Evolutionary conservation across 306 rosid genomes (phyloP).

Genomic region (Inga leiocalycina): DNA sequence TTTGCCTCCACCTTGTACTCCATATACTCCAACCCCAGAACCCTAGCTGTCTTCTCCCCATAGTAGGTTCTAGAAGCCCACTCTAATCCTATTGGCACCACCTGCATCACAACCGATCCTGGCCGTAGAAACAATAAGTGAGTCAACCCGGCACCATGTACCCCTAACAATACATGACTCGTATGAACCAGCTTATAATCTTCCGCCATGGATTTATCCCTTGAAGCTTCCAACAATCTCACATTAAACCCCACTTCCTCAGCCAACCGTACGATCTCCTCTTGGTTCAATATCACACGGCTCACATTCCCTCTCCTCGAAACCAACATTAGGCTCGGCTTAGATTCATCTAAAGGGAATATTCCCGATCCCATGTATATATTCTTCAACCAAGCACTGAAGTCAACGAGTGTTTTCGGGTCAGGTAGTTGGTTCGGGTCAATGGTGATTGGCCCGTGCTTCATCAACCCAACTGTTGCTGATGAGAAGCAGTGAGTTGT

Average conservation of each 20-base stretch:
- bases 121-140: slow-evolving; percentile 41
- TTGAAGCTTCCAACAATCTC: slow-evolving; percentile 34
- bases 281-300: slow-evolving; percentile 36
- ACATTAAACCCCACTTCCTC: slow-evolving; percentile 48
- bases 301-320: slow-evolving; percentile 19
- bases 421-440: slow-evolving; percentile 39
- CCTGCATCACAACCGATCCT: slow-evolving; percentile 44
- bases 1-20: slow-evolving; percentile 38
- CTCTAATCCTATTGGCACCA: slow-evolving; percentile 50
- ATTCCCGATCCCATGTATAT: neutral
- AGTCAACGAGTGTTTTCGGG: slow-evolving; percentile 42
- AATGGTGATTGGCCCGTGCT: slow-evolving; percentile 48
- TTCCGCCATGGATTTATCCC: neutral
- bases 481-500: slow-evolving; percentile 51
- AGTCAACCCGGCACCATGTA: slow-evolving; percentile 63
- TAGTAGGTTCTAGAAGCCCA: slow-evolving; percentile 44
- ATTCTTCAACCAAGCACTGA: slow-evolving; percentile 28
- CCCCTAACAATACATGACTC: slow-evolving; percentile 50
- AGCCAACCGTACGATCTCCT: slow-evolving; percentile 17
- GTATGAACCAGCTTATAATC: slow-evolving; percentile 29
- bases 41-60: slow-evolving; percentile 27
- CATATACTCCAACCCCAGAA: slow-evolving; percentile 39
- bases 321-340: slow-evolving; percentile 32
- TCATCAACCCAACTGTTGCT: slow-evolving; percentile 37
- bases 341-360: neutral